Evolutionary conservation across 805 yeast species (phyloP).

Genomic region (Suhomyces sp.): DNA sequence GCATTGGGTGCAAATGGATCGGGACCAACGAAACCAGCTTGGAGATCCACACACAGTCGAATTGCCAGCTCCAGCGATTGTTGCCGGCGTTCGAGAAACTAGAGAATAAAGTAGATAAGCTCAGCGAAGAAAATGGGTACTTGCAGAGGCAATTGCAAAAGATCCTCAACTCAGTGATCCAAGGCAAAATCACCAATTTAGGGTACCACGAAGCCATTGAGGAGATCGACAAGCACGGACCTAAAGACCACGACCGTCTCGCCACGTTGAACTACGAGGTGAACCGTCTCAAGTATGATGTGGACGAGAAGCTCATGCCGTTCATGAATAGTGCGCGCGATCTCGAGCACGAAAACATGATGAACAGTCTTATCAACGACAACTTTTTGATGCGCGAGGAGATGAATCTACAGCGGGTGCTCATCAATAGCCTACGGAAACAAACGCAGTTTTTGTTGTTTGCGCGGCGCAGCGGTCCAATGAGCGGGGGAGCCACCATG

Average conservation of each 20-base stretch:
- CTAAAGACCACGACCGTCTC: slow-evolving; percentile 27
- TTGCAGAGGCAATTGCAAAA: slow-evolving; percentile 45
- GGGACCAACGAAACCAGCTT: slow-evolving; percentile 35
- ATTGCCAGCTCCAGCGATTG: slow-evolving; percentile 30
- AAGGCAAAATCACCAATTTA: slow-evolving; percentile 49
- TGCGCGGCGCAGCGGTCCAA: slow-evolving; percentile 31
- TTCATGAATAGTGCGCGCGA: slow-evolving; percentile 25
- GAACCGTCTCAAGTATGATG: slow-evolving; percentile 41
- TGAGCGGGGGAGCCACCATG: slow-evolving; percentile 1
- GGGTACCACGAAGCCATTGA: slow-evolving; percentile 48
- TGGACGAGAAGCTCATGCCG: slow-evolving; percentile 39
- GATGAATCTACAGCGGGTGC: slow-evolving; percentile 42
- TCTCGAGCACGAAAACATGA: slow-evolving; percentile 20
- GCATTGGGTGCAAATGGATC: slow-evolving; percentile 51
- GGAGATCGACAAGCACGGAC: slow-evolving; percentile 35
- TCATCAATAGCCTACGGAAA: slow-evolving; percentile 46
- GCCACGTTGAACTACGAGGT: slow-evolving; percentile 39
- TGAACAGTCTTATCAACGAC: slow-evolving; percentile 34
- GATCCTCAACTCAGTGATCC: slow-evolving; percentile 45
- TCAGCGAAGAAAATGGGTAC: slow-evolving; percentile 35
- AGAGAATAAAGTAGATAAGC: slow-evolving; percentile 20
- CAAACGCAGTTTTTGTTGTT: slow-evolving; percentile 50
- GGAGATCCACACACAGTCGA: slow-evolving; percentile 32
- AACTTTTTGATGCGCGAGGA: slow-evolving; percentile 46
- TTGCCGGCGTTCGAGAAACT: slow-evolving; percentile 25